Evolutionary conservation across 2,329 filamentous ascomycete species (phyloP).

Genomic region (Fusarium sp.): DNA sequence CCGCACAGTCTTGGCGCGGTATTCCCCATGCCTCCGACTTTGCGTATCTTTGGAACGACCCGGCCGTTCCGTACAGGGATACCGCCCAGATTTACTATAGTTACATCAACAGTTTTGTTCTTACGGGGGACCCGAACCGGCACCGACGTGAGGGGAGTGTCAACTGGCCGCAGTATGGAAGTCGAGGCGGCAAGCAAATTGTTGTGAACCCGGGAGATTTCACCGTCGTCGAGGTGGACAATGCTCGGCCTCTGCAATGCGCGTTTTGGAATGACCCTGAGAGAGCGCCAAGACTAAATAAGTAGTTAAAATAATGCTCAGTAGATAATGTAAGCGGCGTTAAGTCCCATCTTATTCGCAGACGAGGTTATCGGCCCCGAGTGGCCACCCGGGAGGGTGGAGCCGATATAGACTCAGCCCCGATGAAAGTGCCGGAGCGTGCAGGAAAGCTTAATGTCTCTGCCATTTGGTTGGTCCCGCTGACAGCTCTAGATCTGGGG

Average conservation of each 20-base stretch:
- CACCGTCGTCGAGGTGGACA: conserved; percentile 8
- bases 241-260: neutral
- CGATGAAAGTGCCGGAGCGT: neutral
- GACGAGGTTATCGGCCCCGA: neutral
- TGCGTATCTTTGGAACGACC: conserved; percentile 12
- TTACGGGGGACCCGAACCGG: conserved; percentile 1
- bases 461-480: neutral
- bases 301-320: neutral
- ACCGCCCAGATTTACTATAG: neutral
- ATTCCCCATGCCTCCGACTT: conserved; percentile 11
- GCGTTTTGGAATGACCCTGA: conserved; percentile 14
- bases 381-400: neutral
- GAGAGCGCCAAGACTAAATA: conserved; percentile 4
- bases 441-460: neutral
- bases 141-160: neutral
- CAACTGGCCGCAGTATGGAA: conserved; percentile 1
- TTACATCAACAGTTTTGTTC: conserved; percentile 4
- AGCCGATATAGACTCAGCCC: neutral
- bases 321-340: neutral
- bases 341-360: neutral
- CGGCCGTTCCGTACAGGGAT: neutral
- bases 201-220: conserved; percentile 7
- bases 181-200: neutral
- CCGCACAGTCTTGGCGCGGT: conserved; percentile 5
- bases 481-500: conserved; percentile 18